Evolutionary conservation across 2,329 filamentous ascomycete genomes (phyloP).

Genomic region (Neospermospora avenae): DNA sequence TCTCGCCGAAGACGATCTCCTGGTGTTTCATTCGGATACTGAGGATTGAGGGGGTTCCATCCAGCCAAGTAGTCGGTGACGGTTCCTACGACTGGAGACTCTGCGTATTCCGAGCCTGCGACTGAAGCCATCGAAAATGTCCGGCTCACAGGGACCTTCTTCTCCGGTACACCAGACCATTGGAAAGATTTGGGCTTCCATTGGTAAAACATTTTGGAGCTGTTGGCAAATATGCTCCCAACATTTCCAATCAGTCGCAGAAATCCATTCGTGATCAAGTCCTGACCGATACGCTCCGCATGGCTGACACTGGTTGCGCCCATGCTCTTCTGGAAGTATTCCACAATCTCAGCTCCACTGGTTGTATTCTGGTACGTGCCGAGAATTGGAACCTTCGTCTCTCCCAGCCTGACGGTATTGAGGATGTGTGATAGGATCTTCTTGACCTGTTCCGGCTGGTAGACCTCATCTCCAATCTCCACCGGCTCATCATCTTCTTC

Average conservation of each 20-base stretch:
- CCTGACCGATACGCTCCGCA: slow-evolving; percentile 91
- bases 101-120: slow-evolving; percentile 55
- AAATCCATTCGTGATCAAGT: slow-evolving; percentile 82
- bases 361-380: slow-evolving; percentile 94
- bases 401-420: slow-evolving; percentile 78
- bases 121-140: slow-evolving; percentile 69
- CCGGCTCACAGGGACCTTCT: slow-evolving; percentile 69
- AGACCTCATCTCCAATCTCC: slow-evolving; percentile 88
- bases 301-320: slow-evolving; percentile 80
- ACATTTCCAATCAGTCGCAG: slow-evolving; percentile 90
- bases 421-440: slow-evolving; percentile 85
- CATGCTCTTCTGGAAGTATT: slow-evolving; percentile 90
- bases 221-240: slow-evolving; percentile 94
- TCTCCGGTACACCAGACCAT: slow-evolving; percentile 81
- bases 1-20: slow-evolving; percentile 83
- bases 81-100: slow-evolving; percentile 77
- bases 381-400: slow-evolving; percentile 92
- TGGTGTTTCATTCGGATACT: slow-evolving; percentile 90
- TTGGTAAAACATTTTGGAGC: slow-evolving; percentile 95
- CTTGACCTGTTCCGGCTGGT: slow-evolving; percentile 83
- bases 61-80: slow-evolving; percentile 86
- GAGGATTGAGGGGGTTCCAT: slow-evolving; percentile 91
- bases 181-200: slow-evolving; percentile 94
- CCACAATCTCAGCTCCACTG: slow-evolving; percentile 86
- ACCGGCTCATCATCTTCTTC: slow-evolving; percentile 76